Evolutionary conservation across 2,329 filamentous ascomycete genomes (phyloP).

Genomic region (Trichoderma sp.): DNA sequence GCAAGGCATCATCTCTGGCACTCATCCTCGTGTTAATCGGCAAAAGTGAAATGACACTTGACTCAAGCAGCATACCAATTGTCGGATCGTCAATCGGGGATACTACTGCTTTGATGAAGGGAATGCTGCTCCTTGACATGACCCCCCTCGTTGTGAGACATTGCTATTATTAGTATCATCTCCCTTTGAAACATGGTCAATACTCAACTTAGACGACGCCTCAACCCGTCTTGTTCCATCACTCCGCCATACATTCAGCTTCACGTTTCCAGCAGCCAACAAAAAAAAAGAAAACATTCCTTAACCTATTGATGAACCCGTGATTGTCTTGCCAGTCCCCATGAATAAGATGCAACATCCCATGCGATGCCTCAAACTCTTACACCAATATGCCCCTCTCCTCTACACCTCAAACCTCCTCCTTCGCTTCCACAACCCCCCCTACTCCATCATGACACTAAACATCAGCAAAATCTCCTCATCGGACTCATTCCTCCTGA

Average conservation of each 20-base stretch:
- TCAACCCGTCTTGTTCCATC: background rate
- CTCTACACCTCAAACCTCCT: background rate
- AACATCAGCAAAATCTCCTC: conserved; percentile 61
- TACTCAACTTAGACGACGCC: background rate
- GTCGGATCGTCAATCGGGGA: background rate
- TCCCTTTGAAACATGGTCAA: background rate
- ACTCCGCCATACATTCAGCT: background rate
- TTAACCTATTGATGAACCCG: background rate
- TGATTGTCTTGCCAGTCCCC: background rate
- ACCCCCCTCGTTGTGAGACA: background rate
- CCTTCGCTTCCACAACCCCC: no score
- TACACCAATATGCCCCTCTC: background rate
- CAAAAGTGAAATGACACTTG: background rate
- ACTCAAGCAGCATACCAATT: background rate
- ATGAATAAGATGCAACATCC: background rate
- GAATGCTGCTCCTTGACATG: background rate
- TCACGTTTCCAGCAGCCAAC: background rate
- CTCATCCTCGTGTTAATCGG: background rate
- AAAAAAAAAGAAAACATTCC: no score
- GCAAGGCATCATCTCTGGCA: no score
- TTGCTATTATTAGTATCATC: background rate
- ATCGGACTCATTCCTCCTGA: conserved; percentile 63
- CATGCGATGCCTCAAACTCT: background rate
- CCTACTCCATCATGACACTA: conserved; percentile 51
- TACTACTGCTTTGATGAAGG: background rate